Percentiles rank a stretch among this genome's conserved stretches.
phyloP scores from a whole-genome alignment of 2,329 filamentous ascomycete genomes.

The Xylariaceae sp. region DNA sequence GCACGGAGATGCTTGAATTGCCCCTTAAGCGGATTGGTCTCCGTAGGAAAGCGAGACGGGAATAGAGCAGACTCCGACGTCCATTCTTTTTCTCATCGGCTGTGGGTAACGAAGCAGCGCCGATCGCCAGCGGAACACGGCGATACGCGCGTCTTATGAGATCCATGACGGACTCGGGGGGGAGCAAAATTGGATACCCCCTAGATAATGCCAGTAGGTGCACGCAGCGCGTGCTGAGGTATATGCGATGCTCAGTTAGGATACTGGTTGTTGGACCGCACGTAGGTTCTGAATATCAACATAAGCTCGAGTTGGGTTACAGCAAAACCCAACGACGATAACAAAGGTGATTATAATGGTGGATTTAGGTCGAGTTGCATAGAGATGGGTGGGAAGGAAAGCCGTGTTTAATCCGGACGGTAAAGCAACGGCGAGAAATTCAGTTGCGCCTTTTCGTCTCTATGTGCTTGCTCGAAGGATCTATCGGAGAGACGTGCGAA shows the following conservation, averaged over 20 bases:
- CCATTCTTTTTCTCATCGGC: conserved; percentile 45
- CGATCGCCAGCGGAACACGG: conserved; percentile 40
- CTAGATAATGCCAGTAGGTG: conserved; percentile 1
- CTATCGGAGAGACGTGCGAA: conserved; percentile 1
- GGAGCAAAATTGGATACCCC: conserved; percentile 6
- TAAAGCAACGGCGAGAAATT: conserved; percentile 11
- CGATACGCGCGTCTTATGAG: conserved; percentile 51
- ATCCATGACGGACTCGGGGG: conserved; percentile 43
- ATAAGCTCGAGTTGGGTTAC: conserved; percentile 2
- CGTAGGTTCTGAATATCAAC: conserved; percentile 3
- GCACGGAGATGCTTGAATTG: conserved; percentile 88
- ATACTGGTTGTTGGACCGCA: conserved; percentile 1
- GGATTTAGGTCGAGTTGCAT: conserved; percentile 5
- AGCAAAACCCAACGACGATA: neutral
- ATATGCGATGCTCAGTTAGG: conserved; percentile 16
- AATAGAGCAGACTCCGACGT: conserved; percentile 36
- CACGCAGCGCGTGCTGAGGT: conserved; percentile 3
- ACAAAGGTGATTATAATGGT: conserved; percentile 9
- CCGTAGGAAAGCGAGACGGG: conserved; percentile 71
- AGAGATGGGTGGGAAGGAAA: conserved; percentile 6
- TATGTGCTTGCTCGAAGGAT: conserved; percentile 13
- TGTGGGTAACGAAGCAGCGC: conserved; percentile 42
- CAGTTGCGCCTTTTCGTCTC: conserved; percentile 12
- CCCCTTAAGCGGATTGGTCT: conserved; percentile 82
- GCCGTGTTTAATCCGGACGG: conserved; percentile 15